Percentiles rank a stretch among this genome's conserved stretches.
Evolutionary conservation across 495 filamentous ascomycete species (phyloP).

Genomic region (Annulohypoxylon maeteangense): DNA sequence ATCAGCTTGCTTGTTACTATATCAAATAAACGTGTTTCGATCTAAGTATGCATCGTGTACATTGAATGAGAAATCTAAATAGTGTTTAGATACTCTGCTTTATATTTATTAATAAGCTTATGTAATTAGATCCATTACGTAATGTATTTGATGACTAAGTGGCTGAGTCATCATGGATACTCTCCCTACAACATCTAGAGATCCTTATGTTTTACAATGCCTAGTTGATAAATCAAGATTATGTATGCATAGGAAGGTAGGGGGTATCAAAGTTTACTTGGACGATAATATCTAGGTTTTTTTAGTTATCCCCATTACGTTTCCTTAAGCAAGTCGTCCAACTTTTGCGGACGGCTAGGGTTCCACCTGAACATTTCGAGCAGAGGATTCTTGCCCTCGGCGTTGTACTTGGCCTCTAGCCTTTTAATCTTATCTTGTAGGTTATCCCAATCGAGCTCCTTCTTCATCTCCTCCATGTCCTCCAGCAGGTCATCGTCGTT

Average conservation of each 20-base stretch:
- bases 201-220: no score
- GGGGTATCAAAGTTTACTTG: slow-evolving; percentile 17
- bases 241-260: not conserved
- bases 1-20: no score
- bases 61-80: no score
- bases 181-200: no score
- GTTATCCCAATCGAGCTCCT: slow-evolving; percentile 44
- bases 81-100: no score
- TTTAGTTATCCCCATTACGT: not conserved
- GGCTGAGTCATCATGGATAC: no score
- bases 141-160: no score
- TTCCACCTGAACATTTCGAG: slow-evolving; percentile 40
- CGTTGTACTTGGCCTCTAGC: slow-evolving; percentile 23
- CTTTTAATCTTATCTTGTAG: slow-evolving; percentile 7
- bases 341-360: slow-evolving; percentile 11
- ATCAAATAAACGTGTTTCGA: no score
- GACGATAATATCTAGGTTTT: not conserved
- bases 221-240: not conserved
- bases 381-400: slow-evolving; percentile 27
- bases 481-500: slow-evolving; percentile 29
- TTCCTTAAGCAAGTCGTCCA: not conserved
- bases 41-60: no score
- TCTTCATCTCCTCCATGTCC: slow-evolving; percentile 28
- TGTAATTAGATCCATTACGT: no score
- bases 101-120: no score